These are phyloP conservation scores for Astraeus odoratus DNA, from an alignment of 768 basidiomycete genomes.

Conservation along the genomic window DNA sequence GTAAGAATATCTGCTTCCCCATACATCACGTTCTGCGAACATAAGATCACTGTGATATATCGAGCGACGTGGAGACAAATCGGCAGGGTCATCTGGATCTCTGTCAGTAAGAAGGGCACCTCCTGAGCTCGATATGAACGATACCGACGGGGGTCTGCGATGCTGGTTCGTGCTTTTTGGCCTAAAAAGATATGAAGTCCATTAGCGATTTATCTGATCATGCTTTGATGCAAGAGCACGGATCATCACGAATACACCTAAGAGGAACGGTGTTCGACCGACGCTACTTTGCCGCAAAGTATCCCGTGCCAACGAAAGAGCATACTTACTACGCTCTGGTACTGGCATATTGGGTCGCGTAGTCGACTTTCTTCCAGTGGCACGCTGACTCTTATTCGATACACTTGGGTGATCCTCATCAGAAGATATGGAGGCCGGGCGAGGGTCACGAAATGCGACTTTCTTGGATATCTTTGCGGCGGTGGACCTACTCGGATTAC, in stretches of 20 bases:
- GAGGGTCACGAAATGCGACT: constrained; percentile 11
- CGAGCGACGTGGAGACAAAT: not conserved
- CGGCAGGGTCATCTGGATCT: not conserved
- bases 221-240: no score
- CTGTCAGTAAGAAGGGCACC: not conserved
- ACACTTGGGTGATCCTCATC: constrained; percentile 6
- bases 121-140: not conserved
- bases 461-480: constrained; percentile 4
- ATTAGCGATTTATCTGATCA: not conserved
- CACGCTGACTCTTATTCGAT: not conserved
- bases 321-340: not conserved
- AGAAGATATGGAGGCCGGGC: constrained; percentile 7
- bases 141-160: not conserved
- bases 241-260: no score
- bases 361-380: no score
- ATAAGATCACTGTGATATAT: not conserved
- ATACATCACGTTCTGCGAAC: not conserved
- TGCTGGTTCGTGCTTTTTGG: not conserved
- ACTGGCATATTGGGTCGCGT: no score
- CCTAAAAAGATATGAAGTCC: not conserved
- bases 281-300: no score
- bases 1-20: not conserved
- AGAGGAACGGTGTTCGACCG: no score
- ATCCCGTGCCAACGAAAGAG: no score
- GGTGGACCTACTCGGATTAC: not conserved